phyloP scores from a whole-genome alignment of 768 basidiomycete genomes.

The Mycena floridula region DNA sequence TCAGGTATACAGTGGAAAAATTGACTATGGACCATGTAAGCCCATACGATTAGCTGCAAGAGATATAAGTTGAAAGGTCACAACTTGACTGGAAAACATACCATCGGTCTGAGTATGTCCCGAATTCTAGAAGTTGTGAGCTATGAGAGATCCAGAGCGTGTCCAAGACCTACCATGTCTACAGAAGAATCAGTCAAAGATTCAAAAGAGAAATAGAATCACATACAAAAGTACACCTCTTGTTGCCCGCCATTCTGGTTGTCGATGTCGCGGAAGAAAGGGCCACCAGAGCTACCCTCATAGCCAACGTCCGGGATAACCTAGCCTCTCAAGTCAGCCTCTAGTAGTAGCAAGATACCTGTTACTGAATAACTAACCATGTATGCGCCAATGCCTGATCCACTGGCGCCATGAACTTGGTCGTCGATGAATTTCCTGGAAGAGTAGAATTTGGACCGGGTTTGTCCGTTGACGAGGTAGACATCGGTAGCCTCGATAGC shows the following conservation, averaged over 20 bases:
- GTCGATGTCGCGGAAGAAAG: constrained; percentile 30
- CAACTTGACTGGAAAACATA: constrained; percentile 6
- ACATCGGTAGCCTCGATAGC: constrained; percentile 32
- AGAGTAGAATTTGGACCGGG: constrained; percentile 29
- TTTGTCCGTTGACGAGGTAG: constrained; percentile 22
- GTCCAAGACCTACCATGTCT: constrained; percentile 17
- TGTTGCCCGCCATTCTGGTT: constrained; percentile 29
- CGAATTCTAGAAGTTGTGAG: constrained; percentile 20
- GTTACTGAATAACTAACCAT: constrained; percentile 3
- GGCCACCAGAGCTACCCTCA: constrained; percentile 24
- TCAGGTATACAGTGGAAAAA: not conserved
- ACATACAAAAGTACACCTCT: constrained; percentile 31
- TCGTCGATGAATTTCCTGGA: constrained; percentile 30
- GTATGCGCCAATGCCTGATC: constrained; percentile 17
- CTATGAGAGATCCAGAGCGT: not conserved
- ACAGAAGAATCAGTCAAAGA: constrained; percentile 1
- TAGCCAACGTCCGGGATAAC: constrained; percentile 26
- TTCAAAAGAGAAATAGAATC: too few relatives aligned
- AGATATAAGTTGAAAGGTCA: not conserved
- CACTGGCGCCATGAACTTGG: constrained; percentile 26
- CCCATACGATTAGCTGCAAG: constrained; percentile 24
- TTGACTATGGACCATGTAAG: constrained; percentile 28
- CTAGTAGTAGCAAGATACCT: not conserved
- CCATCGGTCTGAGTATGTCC: constrained; percentile 31
- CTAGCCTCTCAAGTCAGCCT: constrained; percentile 14